Conservation (phyloP, 306 rosid species). For the Adenanthera pavonina region DNA sequence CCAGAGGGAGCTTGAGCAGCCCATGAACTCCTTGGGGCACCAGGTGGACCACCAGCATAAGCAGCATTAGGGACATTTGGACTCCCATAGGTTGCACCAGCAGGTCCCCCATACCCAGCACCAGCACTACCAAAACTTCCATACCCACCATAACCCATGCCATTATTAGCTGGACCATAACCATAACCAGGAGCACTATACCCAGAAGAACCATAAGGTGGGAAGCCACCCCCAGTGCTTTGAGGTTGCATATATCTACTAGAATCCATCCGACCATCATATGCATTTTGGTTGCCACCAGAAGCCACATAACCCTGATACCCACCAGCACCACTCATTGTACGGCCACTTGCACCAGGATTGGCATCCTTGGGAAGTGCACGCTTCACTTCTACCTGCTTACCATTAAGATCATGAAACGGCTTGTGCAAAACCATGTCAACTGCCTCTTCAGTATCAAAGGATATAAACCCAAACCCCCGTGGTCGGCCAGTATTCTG, state of each 20-base stretch:
- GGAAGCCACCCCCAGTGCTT: conserved; percentile 82
- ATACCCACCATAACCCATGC: conserved; percentile 81
- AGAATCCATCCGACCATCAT: conserved; percentile 88
- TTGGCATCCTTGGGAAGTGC: conserved; percentile 98
- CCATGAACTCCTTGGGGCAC: conserved; percentile 94
- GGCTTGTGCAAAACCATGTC: conserved; percentile 94
- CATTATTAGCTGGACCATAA: conserved; percentile 88
- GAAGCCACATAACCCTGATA: conserved; percentile 86
- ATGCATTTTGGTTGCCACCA: conserved; percentile 80
- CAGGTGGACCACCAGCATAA: conserved; percentile 85
- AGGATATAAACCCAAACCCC: conserved; percentile 95
- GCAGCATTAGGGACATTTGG: conserved; percentile 87
- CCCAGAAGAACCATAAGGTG: conserved; percentile 90
- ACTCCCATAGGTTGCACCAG: conserved; percentile 85
- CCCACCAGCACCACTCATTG: conserved; percentile 74
- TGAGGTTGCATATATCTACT: conserved; percentile 89
- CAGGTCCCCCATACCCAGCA: conserved; percentile 88
- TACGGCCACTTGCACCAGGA: conserved; percentile 85
- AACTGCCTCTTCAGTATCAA: conserved; percentile 91
- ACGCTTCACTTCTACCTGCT: conserved; percentile 97
- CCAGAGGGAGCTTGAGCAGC: conserved; percentile 80
- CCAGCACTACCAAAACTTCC: conserved; percentile 80
- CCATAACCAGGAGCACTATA: conserved; percentile 84
- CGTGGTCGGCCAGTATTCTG: conserved; percentile 97
- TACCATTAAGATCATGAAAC: conserved; percentile 93